Conservation (phyloP, 2,329 filamentous ascomycete species). For the Pyrenophora graminea region DNA sequence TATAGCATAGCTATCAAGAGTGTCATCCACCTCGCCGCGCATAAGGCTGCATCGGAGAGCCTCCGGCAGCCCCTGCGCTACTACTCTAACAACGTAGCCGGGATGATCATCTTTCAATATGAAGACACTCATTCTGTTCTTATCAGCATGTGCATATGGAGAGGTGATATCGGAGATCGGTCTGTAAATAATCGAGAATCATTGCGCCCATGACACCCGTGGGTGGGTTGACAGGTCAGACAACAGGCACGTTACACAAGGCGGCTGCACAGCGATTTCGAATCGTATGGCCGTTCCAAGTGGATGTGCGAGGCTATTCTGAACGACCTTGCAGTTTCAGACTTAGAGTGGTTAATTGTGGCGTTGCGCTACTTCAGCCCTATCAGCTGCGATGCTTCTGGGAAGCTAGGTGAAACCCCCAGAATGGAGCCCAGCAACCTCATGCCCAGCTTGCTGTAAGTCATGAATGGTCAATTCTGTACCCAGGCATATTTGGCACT, state of each 20-base stretch:
- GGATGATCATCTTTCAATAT: conserved; percentile 53
- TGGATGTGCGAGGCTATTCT: conserved; percentile 68
- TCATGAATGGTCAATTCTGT: conserved; percentile 57
- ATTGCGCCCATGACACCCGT: conserved; percentile 49
- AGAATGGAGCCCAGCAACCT: conserved; percentile 63
- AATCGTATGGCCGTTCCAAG: conserved; percentile 66
- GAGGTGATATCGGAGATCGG: conserved; percentile 37
- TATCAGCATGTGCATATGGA: conserved; percentile 67
- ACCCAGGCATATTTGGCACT: conserved; percentile 43
- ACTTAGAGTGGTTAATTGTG: conserved; percentile 64
- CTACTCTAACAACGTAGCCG: conserved; percentile 67
- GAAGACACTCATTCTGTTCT: conserved; percentile 67
- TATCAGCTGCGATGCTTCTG: conserved; percentile 64
- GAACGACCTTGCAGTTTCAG: conserved; percentile 60
- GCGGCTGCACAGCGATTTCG: conserved; percentile 48
- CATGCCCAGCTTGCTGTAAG: conserved; percentile 63
- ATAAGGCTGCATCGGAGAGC: conserved; percentile 65
- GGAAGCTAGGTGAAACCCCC: conserved; percentile 64
- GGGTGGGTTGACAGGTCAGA: conserved; percentile 2
- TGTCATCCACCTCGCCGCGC: conserved; percentile 68
- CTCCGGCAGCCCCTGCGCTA: conserved; percentile 63
- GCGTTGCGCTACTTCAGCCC: conserved; percentile 67
- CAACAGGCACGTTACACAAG: neutral
- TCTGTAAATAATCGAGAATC: conserved; percentile 55
- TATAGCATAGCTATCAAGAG: conserved; percentile 53